phyloP scores from a whole-genome alignment of 495 filamentous ascomycete species.

The Cenococcum geophilum region DNA sequence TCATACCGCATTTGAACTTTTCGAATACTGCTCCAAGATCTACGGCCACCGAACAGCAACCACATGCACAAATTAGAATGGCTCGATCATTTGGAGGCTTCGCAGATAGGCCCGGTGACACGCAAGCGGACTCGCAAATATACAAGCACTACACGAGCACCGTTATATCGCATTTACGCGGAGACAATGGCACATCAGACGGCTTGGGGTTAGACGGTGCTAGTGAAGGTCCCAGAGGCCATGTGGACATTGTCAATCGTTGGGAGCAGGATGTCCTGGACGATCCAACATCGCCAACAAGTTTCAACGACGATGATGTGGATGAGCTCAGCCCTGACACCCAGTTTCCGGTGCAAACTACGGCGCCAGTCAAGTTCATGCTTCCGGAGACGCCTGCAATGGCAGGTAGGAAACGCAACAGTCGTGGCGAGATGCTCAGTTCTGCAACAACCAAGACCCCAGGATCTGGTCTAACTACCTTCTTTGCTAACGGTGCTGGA shows the following conservation, averaged over 20 bases:
- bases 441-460: slow-evolving; percentile 36
- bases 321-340: slow-evolving; percentile 12
- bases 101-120: slow-evolving; percentile 33
- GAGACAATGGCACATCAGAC: not conserved
- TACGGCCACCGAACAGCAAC: not conserved
- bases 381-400: slow-evolving; percentile 37
- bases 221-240: slow-evolving; percentile 11
- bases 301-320: slow-evolving; percentile 18
- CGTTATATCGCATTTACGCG: slow-evolving; percentile 3
- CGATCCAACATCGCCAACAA: slow-evolving; percentile 5
- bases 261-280: slow-evolving; percentile 1
- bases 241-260: not conserved
- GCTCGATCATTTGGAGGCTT: slow-evolving; percentile 12
- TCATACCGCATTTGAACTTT: slow-evolving; percentile 2
- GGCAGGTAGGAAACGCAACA: slow-evolving; percentile 35
- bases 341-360: slow-evolving; percentile 5
- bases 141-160: slow-evolving; percentile 34
- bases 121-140: slow-evolving; percentile 40
- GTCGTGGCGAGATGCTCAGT: slow-evolving; percentile 34
- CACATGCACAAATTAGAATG: slow-evolving; percentile 5
- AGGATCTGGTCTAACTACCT: slow-evolving; percentile 27
- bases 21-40: not conserved
- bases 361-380: slow-evolving; percentile 23
- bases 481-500: slow-evolving; percentile 26
- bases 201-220: slow-evolving; percentile 5